phyloP scores from a whole-genome alignment of 2,329 filamentous ascomycete genomes.

The Westerdykella aurantiaca region DNA sequence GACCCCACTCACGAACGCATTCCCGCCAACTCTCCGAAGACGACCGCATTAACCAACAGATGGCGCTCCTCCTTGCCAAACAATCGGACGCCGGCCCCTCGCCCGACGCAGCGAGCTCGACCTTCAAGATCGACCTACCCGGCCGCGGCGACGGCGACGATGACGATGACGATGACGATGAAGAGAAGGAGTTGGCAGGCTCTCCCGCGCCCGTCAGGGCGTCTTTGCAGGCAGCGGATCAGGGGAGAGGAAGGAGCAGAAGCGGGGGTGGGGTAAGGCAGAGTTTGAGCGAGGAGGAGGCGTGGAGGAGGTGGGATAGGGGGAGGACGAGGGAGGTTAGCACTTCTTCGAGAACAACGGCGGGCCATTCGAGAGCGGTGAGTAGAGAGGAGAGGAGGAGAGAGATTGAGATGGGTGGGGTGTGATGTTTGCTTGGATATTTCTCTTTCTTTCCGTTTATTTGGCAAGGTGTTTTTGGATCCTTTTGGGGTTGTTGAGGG shows the following conservation, averaged over 20 bases:
- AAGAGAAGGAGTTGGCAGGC: conserved; percentile 28
- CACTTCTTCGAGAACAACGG: conserved; percentile 11
- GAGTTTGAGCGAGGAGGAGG: conserved; percentile 24
- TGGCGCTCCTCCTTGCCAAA: conserved; percentile 43
- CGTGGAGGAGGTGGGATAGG: conserved; percentile 27
- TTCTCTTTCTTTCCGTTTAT: too few species aligned
- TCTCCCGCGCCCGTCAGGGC: conserved; percentile 19
- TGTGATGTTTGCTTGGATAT: neutral
- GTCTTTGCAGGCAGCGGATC: neutral
- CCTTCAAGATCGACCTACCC: conserved; percentile 40
- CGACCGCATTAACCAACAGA: conserved; percentile 47
- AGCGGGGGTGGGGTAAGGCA: conserved; percentile 22
- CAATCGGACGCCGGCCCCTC: conserved; percentile 25
- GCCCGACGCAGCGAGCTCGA: conserved; percentile 34
- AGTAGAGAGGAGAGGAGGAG: conserved; percentile 37
- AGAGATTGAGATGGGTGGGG: conserved; percentile 38
- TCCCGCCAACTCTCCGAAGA: conserved; percentile 39
- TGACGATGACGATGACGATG: conserved; percentile 21
- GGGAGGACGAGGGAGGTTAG: conserved; percentile 25
- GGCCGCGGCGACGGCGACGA: conserved; percentile 14
- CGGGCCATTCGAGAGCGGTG: conserved; percentile 25
- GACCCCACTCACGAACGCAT: conserved; percentile 2
- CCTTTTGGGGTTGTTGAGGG: too few species aligned
- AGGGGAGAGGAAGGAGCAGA: conserved; percentile 9
- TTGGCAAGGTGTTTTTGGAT: too few species aligned